Conservation (phyloP, 1,284 basidiomycete genomes). For the Cutaneotrichosporon dermatis region DNA sequence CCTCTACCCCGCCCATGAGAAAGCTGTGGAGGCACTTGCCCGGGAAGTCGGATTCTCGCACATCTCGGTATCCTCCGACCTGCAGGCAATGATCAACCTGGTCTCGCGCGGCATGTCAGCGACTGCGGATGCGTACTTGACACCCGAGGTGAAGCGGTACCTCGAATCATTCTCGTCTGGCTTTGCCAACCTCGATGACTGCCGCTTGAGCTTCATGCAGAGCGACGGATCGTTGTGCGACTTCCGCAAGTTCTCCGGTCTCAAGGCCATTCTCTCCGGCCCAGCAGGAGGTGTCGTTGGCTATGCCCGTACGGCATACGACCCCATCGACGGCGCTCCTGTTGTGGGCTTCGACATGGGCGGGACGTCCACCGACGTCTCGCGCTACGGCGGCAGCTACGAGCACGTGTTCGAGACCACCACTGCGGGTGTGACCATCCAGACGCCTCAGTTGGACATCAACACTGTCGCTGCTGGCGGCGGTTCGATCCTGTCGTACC, state of each 20-base stretch:
- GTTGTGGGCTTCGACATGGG: constrained; percentile 62
- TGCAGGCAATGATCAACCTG: constrained; percentile 90
- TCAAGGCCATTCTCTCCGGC: constrained; percentile 69
- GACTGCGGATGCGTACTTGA: constrained; percentile 94
- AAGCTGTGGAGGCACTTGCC: constrained; percentile 66
- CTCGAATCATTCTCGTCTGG: constrained; percentile 89
- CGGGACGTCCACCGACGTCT: constrained; percentile 89
- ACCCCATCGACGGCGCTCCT: constrained; percentile 27
- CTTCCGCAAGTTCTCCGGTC: constrained; percentile 70
- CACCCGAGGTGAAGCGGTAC: constrained; percentile 78
- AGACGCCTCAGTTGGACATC: constrained; percentile 80
- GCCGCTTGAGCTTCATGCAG: constrained; percentile 63
- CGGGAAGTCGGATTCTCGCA: constrained; percentile 73
- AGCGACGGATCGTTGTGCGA: constrained; percentile 83
- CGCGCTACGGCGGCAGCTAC: constrained; percentile 76
- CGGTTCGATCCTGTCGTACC: constrained; percentile 73
- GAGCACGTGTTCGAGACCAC: constrained; percentile 87
- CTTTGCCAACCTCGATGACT: constrained; percentile 59
- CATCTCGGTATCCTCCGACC: constrained; percentile 78
- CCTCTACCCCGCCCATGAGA: constrained; percentile 58
- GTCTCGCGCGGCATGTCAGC: constrained; percentile 87
- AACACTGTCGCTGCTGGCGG: constrained; percentile 81
- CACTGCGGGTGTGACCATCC: constrained; percentile 82
- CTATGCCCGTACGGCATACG: constrained; percentile 33
- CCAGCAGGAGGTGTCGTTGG: constrained; percentile 44